Evolutionary conservation across 768 basidiomycete genomes (phyloP).

Genomic region (Neoboletus magnificus): DNA sequence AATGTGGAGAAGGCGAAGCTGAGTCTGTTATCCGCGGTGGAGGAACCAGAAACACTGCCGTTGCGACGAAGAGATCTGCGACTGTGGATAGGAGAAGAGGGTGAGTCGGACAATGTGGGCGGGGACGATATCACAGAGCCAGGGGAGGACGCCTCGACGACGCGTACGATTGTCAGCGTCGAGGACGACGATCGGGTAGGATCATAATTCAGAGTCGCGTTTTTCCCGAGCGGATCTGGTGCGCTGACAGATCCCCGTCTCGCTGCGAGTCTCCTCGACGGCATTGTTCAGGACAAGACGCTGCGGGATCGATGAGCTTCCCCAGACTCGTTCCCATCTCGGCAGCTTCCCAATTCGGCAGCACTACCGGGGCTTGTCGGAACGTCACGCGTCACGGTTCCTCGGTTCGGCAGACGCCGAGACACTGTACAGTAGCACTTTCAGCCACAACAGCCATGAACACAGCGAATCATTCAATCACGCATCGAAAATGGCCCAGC

Average conservation of each 20-base stretch:
- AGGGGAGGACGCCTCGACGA: conserved; percentile 34
- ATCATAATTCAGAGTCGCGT: conserved; percentile 50
- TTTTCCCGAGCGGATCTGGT: conserved; percentile 61
- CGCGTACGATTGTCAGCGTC: conserved; percentile 73
- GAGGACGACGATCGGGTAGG: conserved; percentile 55
- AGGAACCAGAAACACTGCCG: conserved; percentile 29
- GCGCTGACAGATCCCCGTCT: conserved; percentile 70
- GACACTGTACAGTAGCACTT: conserved; percentile 18
- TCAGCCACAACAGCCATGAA: conserved; percentile 17
- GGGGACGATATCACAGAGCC: conserved; percentile 5
- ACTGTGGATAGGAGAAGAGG: conserved; percentile 23
- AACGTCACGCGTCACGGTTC: not conserved
- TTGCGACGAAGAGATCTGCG: conserved; percentile 33
- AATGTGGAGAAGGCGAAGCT: conserved; percentile 72
- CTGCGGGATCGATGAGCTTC: not conserved
- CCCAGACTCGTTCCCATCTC: not conserved
- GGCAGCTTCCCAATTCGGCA: conserved; percentile 5
- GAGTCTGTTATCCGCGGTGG: conserved; percentile 37
- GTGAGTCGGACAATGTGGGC: conserved; percentile 27
- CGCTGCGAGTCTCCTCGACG: conserved; percentile 38
- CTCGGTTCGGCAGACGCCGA: conserved; percentile 15
- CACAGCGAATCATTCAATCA: not conserved
- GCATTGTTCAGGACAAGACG: conserved; percentile 10
- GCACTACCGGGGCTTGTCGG: not conserved
- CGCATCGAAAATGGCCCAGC: conserved; percentile 80